Percentiles rank a stretch among this genome's conserved stretches.
Conservation (phyloP, 2,329 filamentous ascomycete genomes). For the Grosmannia penicillata region DNA sequence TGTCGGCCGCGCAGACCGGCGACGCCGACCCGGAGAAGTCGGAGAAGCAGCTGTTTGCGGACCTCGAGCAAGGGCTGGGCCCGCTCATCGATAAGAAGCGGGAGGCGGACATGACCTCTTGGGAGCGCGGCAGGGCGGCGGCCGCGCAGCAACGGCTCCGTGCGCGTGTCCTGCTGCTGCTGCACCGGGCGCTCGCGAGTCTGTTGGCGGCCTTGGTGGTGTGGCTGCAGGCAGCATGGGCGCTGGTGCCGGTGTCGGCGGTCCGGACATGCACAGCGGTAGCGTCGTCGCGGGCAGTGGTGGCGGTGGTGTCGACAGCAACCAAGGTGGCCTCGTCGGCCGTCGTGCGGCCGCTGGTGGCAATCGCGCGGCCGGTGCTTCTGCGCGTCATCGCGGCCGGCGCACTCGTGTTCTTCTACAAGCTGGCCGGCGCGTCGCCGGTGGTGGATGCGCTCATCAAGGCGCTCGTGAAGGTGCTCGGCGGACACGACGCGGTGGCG, state of each 20-base stretch:
- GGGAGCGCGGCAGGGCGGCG: neutral
- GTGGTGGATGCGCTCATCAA: neutral
- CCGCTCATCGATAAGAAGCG: neutral
- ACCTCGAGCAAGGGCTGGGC: slow-evolving; percentile 7
- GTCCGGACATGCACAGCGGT: slow-evolving; percentile 2
- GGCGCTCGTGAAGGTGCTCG: too few relatives aligned
- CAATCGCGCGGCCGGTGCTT: slow-evolving; percentile 7
- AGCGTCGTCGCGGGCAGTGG: slow-evolving; percentile 4
- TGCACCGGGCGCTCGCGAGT: slow-evolving; percentile 6
- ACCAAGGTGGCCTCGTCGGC: slow-evolving; percentile 2
- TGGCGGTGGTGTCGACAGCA: neutral
- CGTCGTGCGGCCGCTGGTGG: slow-evolving; percentile 3
- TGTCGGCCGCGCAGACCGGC: neutral
- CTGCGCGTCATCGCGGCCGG: slow-evolving; percentile 6
- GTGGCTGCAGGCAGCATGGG: slow-evolving; percentile 3
- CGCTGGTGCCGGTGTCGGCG: slow-evolving; percentile 7
- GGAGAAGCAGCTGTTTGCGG: too few relatives aligned
- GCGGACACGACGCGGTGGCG: too few relatives aligned
- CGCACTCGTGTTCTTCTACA: slow-evolving; percentile 3
- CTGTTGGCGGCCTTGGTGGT: slow-evolving; percentile 5
- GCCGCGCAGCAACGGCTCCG: neutral
- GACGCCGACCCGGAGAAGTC: neutral
- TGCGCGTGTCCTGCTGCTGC: slow-evolving; percentile 4
- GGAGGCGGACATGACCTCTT: neutral
- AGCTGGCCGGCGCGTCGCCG: neutral